Conservation (phyloP, 805 yeast genomes). For the Phaffomyces thermotolerans region DNA sequence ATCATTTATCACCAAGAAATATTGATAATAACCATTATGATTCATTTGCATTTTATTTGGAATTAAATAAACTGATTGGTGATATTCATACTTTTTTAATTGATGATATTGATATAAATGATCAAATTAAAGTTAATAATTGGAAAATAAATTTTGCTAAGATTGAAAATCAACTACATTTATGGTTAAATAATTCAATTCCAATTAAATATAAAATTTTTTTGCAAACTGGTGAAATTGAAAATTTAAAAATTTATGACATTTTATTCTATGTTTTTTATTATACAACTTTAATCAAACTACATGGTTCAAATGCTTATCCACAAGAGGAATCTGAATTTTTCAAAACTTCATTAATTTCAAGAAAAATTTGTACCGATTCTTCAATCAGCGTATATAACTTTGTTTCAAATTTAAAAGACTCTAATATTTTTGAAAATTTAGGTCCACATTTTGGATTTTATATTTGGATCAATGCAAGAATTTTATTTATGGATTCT, state of each 20-base stretch:
- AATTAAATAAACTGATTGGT: conserved; percentile 17
- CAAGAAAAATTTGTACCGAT: conserved; percentile 17
- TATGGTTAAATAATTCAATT: conserved; percentile 15
- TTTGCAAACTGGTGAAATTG: conserved; percentile 11
- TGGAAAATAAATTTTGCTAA: conserved; percentile 16
- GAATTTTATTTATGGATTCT: conserved; percentile 27
- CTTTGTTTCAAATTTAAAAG: conserved; percentile 12
- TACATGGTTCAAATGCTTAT: conserved; percentile 19
- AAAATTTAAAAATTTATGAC: conserved; percentile 11
- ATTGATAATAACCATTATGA: conserved; percentile 12
- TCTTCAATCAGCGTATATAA: conserved; percentile 14
- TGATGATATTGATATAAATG: conserved; percentile 17
- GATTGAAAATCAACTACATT: conserved; percentile 14
- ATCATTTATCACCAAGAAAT: conserved; percentile 1
- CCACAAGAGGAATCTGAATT: conserved; percentile 20
- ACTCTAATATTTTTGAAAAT: conserved; percentile 13
- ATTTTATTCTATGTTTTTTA: conserved; percentile 17
- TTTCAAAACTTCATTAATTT: conserved; percentile 17
- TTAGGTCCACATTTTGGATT: conserved; percentile 29
- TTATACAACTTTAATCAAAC: conserved; percentile 16
- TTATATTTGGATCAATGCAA: conserved; percentile 27
- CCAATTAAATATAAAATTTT: conserved; percentile 11
- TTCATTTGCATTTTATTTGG: conserved; percentile 19
- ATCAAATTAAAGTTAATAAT: conserved; percentile 10
- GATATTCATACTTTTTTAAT: conserved; percentile 18